phyloP scores from a whole-genome alignment of 192 early-diverging fungal species.

The Backusella liffmaniae region DNA sequence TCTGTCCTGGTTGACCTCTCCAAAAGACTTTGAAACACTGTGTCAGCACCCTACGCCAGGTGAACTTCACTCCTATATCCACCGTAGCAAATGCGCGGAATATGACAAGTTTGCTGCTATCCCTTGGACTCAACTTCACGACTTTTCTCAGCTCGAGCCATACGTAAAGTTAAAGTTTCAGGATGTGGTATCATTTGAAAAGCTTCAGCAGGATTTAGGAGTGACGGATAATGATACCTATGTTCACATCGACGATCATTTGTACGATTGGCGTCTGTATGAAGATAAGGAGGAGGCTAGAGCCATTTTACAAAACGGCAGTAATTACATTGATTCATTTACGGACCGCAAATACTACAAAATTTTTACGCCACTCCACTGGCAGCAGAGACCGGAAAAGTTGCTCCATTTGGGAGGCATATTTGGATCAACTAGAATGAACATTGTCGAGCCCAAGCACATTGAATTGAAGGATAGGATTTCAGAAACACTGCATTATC shows the following conservation, averaged over 20 bases:
- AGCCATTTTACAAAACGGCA: neutral
- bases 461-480: slow-evolving; percentile 35
- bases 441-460: slow-evolving; percentile 35
- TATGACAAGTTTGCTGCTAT: slow-evolving; percentile 26
- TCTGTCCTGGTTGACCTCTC: slow-evolving; percentile 38
- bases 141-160: slow-evolving; percentile 16
- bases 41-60: slow-evolving; percentile 10
- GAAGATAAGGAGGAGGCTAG: slow-evolving; percentile 40
- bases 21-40: slow-evolving; percentile 22
- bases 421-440: slow-evolving; percentile 43
- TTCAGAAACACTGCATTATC: slow-evolving; percentile 37
- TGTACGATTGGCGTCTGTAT: slow-evolving; percentile 51
- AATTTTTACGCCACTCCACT: slow-evolving; percentile 25
- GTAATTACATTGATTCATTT: slow-evolving; percentile 23
- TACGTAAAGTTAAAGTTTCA: slow-evolving; percentile 18
- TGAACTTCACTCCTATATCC: slow-evolving; percentile 28
- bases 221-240: slow-evolving; percentile 37
- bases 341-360: slow-evolving; percentile 17
- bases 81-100: slow-evolving; percentile 25
- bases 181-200: slow-evolving; percentile 3
- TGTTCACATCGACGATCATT: slow-evolving; percentile 33
- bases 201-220: slow-evolving; percentile 6
- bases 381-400: slow-evolving; percentile 26
- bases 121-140: slow-evolving; percentile 24
- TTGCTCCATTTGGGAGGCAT: slow-evolving; percentile 50